A percentile compares a stretch with the other conserved stretches of the same genome.
Conservation (phyloP, 2,329 filamentous ascomycete genomes). For the Sclerotiophoma versabilis region DNA sequence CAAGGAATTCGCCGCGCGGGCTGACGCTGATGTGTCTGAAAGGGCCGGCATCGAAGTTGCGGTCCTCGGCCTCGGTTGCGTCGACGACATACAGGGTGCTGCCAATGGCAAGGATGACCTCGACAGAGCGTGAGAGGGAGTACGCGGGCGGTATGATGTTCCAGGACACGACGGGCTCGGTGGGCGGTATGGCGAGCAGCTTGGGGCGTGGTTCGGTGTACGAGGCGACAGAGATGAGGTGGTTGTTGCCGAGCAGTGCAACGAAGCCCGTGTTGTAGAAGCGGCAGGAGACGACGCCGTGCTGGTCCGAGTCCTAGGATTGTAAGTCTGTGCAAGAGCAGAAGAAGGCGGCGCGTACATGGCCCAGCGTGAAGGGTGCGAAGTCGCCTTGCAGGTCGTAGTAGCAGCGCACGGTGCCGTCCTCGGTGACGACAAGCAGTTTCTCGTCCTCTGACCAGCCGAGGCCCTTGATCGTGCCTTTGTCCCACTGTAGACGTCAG, state of each 20-base stretch:
- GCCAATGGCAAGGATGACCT: conserved; percentile 85
- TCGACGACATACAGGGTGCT: conserved; percentile 88
- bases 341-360: conserved; percentile 51
- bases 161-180: conserved; percentile 86
- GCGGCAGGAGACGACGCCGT: conserved; percentile 84
- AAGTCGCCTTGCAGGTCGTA: conserved; percentile 94
- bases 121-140: conserved; percentile 89
- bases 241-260: conserved; percentile 86
- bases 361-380: conserved; percentile 88
- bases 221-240: conserved; percentile 82
- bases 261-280: conserved; percentile 96
- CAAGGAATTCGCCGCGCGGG: conserved; percentile 86
- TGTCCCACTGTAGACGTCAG: conserved; percentile 72
- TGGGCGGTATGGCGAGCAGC: conserved; percentile 76
- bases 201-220: conserved; percentile 92
- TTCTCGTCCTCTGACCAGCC: conserved; percentile 98
- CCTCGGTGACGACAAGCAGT: conserved; percentile 83
- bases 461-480: conserved; percentile 82
- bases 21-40: conserved; percentile 92
- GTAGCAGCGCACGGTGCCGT: conserved; percentile 90
- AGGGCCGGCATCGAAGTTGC: conserved; percentile 87
- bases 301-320: conserved; percentile 72
- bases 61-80: conserved; percentile 87
- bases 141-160: conserved; percentile 85
- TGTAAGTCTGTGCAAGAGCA: not conserved